A percentile compares a stretch with the other conserved stretches of the same genome.
Conservation (phyloP, 148 eudicot species). For the Rhododendron vialii region DNA sequence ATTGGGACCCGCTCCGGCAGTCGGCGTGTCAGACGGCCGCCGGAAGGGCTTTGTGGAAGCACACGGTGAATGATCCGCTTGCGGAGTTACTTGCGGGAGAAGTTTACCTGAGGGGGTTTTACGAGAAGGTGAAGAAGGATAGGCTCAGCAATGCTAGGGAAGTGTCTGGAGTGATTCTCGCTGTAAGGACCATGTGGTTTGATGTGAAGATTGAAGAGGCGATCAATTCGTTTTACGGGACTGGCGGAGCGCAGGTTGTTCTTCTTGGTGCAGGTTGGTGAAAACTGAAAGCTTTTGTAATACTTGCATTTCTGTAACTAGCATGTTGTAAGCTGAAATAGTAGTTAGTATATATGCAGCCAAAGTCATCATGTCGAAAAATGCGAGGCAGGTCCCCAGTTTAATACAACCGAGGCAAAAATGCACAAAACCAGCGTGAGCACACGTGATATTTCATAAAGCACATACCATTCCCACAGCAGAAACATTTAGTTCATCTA, state of each 20-base stretch:
- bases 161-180: slow-evolving; percentile 83
- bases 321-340: not conserved
- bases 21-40: slow-evolving; percentile 95
- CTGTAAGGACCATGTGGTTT: slow-evolving; percentile 89
- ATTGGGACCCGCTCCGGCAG: slow-evolving; percentile 56
- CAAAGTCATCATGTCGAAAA: not conserved
- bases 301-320: not conserved
- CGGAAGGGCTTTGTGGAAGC: slow-evolving; percentile 89
- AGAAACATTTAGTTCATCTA: not conserved
- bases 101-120: slow-evolving; percentile 47
- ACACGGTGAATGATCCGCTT: slow-evolving; percentile 61
- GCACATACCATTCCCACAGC: not conserved
- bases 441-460: not conserved
- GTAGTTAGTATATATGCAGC: not conserved
- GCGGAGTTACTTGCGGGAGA: slow-evolving; percentile 94
- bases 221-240: slow-evolving; percentile 36
- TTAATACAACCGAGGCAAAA: not conserved
- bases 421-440: not conserved
- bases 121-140: slow-evolving; percentile 82
- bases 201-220: slow-evolving; percentile 79
- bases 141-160: slow-evolving; percentile 62
- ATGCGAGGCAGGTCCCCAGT: not conserved
- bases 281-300: not conserved
- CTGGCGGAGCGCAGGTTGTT: slow-evolving; percentile 59
- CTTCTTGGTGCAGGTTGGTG: slow-evolving; percentile 91